Evolutionary conservation across 257 asterid species (phyloP).

Genomic region (Orobanche coerulescens): DNA sequence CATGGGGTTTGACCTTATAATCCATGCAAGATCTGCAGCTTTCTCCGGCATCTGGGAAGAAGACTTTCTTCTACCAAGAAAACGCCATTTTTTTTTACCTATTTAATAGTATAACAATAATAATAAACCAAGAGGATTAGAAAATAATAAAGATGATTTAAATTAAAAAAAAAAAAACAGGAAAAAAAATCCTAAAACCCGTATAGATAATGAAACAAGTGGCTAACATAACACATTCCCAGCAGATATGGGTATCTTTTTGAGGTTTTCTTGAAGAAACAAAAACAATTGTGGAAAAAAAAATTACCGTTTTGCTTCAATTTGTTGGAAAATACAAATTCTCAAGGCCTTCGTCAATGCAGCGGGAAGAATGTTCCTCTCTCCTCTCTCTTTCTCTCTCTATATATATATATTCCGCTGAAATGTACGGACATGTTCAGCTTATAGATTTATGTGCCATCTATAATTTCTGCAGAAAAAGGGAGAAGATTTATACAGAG

Average conservation of each 20-base stretch:
- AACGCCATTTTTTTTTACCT: neutral
- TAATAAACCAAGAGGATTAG: neutral
- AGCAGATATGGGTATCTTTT: constrained; percentile 9
- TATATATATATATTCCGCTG: too few relatives aligned
- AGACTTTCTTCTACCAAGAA: neutral
- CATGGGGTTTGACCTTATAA: constrained; percentile 41
- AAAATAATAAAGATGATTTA: too few relatives aligned
- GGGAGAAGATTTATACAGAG: too few relatives aligned
- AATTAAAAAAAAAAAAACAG: neutral
- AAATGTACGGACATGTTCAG: too few relatives aligned
- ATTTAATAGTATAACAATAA: neutral
- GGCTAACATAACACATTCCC: constrained; percentile 18
- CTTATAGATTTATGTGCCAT: too few relatives aligned
- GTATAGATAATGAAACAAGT: neutral
- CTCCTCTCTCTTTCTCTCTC: too few relatives aligned
- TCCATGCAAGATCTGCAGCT: constrained; percentile 38
- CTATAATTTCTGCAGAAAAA: too few relatives aligned
- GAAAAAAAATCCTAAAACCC: neutral
- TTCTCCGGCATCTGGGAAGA: constrained; percentile 45
- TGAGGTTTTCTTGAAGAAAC: constrained; percentile 21
- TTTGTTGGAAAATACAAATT: constrained; percentile 12
- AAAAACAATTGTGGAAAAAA: constrained; percentile 27
- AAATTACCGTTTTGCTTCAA: constrained; percentile 26
- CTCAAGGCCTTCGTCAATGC: constrained; percentile 3
- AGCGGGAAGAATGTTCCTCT: neutral